These are phyloP conservation scores for Hypericum perforatum DNA, from an alignment of 345 rosid species.

Conservation along the genomic window DNA sequence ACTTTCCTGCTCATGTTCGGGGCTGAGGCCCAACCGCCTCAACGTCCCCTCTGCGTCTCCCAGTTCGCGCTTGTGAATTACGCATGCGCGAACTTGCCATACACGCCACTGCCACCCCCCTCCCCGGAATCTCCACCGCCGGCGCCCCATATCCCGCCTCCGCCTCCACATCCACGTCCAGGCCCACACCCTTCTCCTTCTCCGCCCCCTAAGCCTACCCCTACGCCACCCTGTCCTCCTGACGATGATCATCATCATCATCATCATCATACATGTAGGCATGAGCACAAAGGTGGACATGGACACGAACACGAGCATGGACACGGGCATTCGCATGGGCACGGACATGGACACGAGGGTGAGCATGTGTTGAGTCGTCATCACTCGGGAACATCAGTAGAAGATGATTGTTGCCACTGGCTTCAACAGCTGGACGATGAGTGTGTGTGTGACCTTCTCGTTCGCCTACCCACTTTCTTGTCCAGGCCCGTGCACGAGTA, in stretches of 20 bases:
- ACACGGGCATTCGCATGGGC: conserved; percentile 4
- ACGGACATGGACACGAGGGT: background rate
- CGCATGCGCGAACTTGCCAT: conserved; percentile 1
- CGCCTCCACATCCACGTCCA: background rate
- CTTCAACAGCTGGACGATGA: conserved; percentile 15
- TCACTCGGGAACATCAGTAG: background rate
- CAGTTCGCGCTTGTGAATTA: background rate
- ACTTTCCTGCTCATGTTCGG: background rate
- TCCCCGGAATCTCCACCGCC: background rate
- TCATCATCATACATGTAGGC: background rate
- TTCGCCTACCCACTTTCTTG: conserved; percentile 19
- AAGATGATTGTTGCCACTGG: conserved; percentile 25
- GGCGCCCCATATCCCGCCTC: background rate
- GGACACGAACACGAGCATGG: background rate
- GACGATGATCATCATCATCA: conserved; percentile 1
- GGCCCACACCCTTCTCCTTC: background rate
- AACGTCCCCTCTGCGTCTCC: background rate
- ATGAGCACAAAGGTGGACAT: background rate
- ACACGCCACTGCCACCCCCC: background rate
- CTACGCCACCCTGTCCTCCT: background rate
- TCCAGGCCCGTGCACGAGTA: conserved; percentile 18
- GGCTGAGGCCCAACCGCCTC: background rate
- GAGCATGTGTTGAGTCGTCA: no score
- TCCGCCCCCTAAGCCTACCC: background rate
- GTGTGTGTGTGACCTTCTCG: conserved; percentile 24